These are phyloP conservation scores for Zygotorulaspora danielsina DNA, from an alignment of 805 yeast genomes.

Conservation along the genomic window DNA sequence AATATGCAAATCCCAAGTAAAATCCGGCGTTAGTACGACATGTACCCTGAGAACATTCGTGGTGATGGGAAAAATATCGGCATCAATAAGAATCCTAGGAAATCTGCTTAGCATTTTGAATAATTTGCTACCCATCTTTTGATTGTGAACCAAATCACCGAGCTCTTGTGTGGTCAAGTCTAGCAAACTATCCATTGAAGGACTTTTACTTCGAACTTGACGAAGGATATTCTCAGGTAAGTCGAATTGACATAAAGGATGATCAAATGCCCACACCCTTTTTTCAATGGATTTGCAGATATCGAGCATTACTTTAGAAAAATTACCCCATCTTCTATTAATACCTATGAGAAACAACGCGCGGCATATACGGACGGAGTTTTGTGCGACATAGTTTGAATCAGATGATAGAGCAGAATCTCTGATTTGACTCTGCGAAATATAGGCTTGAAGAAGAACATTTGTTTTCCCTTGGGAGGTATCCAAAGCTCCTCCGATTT, in stretches of 20 bases:
- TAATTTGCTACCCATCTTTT: constrained; percentile 62
- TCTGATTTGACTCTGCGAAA: constrained; percentile 65
- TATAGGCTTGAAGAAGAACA: constrained; percentile 78
- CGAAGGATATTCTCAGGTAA: constrained; percentile 62
- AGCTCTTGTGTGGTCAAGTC: constrained; percentile 71
- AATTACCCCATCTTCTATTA: constrained; percentile 85
- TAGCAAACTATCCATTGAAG: constrained; percentile 66
- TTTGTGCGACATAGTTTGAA: constrained; percentile 90
- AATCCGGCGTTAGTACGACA: constrained; percentile 65
- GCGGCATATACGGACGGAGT: constrained; percentile 86
- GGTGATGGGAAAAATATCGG: constrained; percentile 87
- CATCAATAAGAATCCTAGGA: constrained; percentile 70
- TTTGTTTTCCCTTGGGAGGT: constrained; percentile 84
- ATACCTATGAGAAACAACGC: constrained; percentile 85
- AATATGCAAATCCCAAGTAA: constrained; percentile 73
- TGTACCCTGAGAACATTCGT: constrained; percentile 80
- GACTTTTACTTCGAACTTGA: constrained; percentile 57
- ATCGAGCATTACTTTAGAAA: constrained; percentile 67
- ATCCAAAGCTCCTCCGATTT: constrained; percentile 71
- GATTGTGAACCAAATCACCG: constrained; percentile 86
- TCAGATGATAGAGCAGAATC: constrained; percentile 86
- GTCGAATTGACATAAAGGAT: constrained; percentile 85
- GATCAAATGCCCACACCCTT: constrained; percentile 83
- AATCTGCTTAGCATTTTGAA: constrained; percentile 61
- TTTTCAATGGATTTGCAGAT: constrained; percentile 84